Evolutionary conservation across 306 rosid species (phyloP).

Genomic region (Argentina anserina): DNA sequence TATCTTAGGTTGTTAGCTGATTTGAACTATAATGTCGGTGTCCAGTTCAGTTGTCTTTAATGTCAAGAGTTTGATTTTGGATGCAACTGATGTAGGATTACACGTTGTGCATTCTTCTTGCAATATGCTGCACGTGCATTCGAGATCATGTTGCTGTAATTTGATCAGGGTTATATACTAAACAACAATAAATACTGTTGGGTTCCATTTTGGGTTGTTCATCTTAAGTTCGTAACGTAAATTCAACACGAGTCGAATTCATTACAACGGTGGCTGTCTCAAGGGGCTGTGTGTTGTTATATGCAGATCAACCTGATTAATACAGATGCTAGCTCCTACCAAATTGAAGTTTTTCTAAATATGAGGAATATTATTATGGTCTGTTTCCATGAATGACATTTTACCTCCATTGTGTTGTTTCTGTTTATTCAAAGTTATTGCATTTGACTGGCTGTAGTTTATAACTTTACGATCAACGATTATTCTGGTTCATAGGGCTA

Average conservation of each 20-base stretch:
- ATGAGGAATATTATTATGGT: neutral
- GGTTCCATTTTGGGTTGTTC: neutral
- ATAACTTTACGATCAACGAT: neutral
- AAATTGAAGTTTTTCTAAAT: neutral
- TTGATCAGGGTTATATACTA: neutral
- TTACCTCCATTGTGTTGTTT: neutral
- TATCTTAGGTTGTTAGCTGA: neutral
- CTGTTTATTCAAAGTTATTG: neutral
- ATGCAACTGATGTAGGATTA: constrained; percentile 1
- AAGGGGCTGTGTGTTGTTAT: neutral
- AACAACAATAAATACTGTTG: neutral
- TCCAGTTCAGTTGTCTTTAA: neutral
- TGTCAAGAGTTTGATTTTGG: neutral
- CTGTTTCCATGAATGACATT: neutral
- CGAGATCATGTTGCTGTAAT: neutral
- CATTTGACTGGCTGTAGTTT: neutral
- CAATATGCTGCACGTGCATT: constrained; percentile 3
- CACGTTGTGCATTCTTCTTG: neutral
- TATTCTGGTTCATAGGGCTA: neutral
- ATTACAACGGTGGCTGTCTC: neutral
- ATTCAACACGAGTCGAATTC: neutral
- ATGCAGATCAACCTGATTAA: neutral
- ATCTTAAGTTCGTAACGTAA: neutral
- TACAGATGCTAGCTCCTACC: neutral
- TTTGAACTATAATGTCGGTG: neutral